phyloP scores from a whole-genome alignment of 2,329 filamentous ascomycete genomes.

The Sphaerostilbella broomeana region DNA sequence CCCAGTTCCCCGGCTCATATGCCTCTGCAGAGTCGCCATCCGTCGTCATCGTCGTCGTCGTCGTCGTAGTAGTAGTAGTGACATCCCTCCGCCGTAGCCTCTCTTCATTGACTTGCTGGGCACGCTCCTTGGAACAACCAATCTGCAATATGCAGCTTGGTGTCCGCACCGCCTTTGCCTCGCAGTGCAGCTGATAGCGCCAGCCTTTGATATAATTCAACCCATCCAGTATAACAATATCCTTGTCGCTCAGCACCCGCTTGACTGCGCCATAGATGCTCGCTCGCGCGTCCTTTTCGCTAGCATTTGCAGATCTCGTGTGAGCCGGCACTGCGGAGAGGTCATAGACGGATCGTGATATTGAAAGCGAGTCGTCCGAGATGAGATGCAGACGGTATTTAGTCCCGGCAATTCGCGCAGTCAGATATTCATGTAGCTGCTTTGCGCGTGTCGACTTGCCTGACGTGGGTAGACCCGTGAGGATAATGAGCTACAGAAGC shows the following conservation, averaged over 20 bases:
- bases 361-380: constrained; percentile 64
- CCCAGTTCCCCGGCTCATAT: constrained; percentile 57
- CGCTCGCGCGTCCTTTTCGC: constrained; percentile 77
- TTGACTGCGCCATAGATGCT: constrained; percentile 72
- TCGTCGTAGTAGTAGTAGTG: neutral
- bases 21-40: constrained; percentile 30
- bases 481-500: constrained; percentile 52
- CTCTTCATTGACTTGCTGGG: constrained; percentile 52
- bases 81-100: constrained; percentile 34
- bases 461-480: constrained; percentile 61
- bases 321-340: constrained; percentile 52
- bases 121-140: constrained; percentile 48
- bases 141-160: constrained; percentile 68
- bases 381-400: constrained; percentile 66
- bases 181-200: constrained; percentile 79
- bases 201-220: constrained; percentile 88
- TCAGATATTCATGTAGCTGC: constrained; percentile 61
- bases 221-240: constrained; percentile 73
- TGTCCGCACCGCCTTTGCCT: constrained; percentile 72
- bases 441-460: constrained; percentile 61
- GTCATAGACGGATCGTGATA: constrained; percentile 66
- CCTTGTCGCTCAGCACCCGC: constrained; percentile 61
- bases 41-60: neutral
- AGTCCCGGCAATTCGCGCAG: constrained; percentile 44
- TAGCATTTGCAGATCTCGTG: constrained; percentile 62